A percentile compares a stretch with the other conserved stretches of the same genome.
phyloP scores from a whole-genome alignment of 2,329 filamentous ascomycete species.

The Paracorniculantispora psalliotae region DNA sequence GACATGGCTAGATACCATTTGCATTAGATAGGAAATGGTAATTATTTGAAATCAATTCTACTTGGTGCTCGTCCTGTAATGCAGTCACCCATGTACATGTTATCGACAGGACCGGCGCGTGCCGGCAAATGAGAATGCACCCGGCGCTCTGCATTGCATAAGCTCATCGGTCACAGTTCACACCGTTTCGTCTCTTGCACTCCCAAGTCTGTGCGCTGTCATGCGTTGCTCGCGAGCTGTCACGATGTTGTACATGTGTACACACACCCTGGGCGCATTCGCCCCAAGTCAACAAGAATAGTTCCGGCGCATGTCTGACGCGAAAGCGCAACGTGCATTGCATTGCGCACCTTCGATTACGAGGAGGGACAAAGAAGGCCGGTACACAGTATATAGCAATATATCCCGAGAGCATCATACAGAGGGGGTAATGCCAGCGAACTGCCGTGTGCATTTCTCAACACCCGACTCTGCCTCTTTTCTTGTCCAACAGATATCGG shows the following conservation, averaged over 20 bases:
- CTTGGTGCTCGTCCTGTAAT: not conserved
- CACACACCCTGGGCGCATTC: not conserved
- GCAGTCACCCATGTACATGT: no score
- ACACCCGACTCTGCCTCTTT: no score
- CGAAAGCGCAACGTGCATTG: not conserved
- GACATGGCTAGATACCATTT: constrained; percentile 3
- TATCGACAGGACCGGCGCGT: no score
- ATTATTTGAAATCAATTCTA: not conserved
- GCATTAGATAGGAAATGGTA: not conserved
- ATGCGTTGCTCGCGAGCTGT: not conserved
- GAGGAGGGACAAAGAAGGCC: not conserved
- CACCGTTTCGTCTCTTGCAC: not conserved
- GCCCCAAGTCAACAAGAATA: not conserved
- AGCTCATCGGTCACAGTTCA: not conserved
- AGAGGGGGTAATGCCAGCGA: not conserved
- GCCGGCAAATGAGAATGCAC: no score
- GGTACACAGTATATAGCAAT: not conserved
- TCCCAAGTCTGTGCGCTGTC: not conserved
- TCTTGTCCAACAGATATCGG: not conserved
- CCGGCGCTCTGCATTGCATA: not conserved
- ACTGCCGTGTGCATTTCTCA: no score
- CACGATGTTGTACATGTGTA: not conserved
- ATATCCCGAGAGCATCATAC: not conserved
- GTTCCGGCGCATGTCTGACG: not conserved
- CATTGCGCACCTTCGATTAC: not conserved